Conservation (phyloP, 2,329 filamentous ascomycete genomes). For the Calonectria hongkongensis region DNA sequence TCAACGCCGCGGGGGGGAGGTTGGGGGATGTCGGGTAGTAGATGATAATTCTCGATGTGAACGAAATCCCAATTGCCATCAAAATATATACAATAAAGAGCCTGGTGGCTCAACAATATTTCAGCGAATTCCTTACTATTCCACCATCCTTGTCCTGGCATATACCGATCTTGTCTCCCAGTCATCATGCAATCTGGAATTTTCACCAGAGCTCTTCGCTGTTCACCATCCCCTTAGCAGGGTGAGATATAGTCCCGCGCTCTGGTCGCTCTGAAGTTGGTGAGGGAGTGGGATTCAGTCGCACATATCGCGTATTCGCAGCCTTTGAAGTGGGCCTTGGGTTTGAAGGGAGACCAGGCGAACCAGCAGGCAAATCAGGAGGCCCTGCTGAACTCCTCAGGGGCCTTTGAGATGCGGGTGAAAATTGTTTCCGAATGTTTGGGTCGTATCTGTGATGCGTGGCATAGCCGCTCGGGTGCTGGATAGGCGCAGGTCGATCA, state of each 20-base stretch:
- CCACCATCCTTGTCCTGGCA: background rate
- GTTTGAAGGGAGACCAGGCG: slow-evolving; percentile 55
- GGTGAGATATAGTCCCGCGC: background rate
- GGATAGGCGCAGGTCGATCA: slow-evolving; percentile 46
- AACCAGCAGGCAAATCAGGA: slow-evolving; percentile 52
- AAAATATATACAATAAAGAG: slow-evolving; percentile 31
- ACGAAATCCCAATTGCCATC: background rate
- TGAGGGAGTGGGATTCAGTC: background rate
- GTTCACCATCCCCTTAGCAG: slow-evolving; percentile 30
- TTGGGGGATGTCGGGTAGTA: too few relatives aligned
- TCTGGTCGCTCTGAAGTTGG: background rate
- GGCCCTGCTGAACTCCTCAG: slow-evolving; percentile 44
- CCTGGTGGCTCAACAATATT: slow-evolving; percentile 43
- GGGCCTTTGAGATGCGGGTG: slow-evolving; percentile 51
- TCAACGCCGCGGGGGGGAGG: background rate
- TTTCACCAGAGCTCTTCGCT: slow-evolving; percentile 40
- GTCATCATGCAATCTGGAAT: too few relatives aligned
- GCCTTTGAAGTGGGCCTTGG: slow-evolving; percentile 52
- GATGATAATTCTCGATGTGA: background rate
- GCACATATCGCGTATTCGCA: slow-evolving; percentile 40
- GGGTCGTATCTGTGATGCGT: slow-evolving; percentile 60
- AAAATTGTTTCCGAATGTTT: slow-evolving; percentile 57
- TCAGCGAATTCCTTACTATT: background rate
- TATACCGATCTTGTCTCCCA: background rate
- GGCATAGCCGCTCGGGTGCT: slow-evolving; percentile 47